A percentile compares a stretch with the other conserved stretches of the same genome.
Conservation (phyloP, 1,284 basidiomycete genomes). For the Leucoagaricus sp. region DNA sequence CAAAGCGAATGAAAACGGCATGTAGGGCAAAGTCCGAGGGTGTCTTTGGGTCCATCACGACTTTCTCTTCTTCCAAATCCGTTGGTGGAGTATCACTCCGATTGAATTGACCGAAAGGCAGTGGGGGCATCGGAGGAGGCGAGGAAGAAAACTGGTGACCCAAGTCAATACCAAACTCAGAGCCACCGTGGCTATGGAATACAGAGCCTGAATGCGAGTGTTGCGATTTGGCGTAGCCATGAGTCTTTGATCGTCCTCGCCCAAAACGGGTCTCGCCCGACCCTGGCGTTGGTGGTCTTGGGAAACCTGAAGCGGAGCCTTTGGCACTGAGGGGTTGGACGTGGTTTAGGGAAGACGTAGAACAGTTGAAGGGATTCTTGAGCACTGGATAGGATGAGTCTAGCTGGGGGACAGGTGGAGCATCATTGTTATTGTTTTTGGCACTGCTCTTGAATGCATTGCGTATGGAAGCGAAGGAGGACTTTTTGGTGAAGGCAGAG, state of each 20-base stretch:
- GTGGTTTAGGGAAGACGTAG: constrained; percentile 66
- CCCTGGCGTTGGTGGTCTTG: constrained; percentile 66
- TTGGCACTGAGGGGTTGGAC: constrained; percentile 27
- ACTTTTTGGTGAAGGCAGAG: constrained; percentile 69
- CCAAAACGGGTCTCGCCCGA: constrained; percentile 46
- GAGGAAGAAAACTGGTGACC: constrained; percentile 55
- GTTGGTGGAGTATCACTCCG: constrained; percentile 53
- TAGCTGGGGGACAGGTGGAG: constrained; percentile 67
- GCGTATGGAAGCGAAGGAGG: constrained; percentile 84
- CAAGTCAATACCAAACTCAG: constrained; percentile 70
- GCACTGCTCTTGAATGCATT: constrained; percentile 84
- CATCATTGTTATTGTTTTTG: constrained; percentile 45
- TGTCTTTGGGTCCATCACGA: constrained; percentile 69
- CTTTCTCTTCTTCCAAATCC: constrained; percentile 65
- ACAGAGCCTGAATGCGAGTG: constrained; percentile 75
- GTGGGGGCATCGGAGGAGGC: constrained; percentile 75
- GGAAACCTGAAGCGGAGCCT: constrained; percentile 33
- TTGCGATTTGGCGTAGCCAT: constrained; percentile 63
- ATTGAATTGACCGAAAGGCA: constrained; percentile 55
- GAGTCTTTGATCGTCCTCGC: constrained; percentile 47
- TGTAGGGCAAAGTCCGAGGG: constrained; percentile 87
- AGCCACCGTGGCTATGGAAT: constrained; percentile 57
- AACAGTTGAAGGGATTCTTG: constrained; percentile 79
- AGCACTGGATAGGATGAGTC: constrained; percentile 66
- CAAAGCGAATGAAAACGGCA: constrained; percentile 85